Base-by-base conservation (phyloP, 257 asterid genomes). In the Plantago elongata region DNA sequence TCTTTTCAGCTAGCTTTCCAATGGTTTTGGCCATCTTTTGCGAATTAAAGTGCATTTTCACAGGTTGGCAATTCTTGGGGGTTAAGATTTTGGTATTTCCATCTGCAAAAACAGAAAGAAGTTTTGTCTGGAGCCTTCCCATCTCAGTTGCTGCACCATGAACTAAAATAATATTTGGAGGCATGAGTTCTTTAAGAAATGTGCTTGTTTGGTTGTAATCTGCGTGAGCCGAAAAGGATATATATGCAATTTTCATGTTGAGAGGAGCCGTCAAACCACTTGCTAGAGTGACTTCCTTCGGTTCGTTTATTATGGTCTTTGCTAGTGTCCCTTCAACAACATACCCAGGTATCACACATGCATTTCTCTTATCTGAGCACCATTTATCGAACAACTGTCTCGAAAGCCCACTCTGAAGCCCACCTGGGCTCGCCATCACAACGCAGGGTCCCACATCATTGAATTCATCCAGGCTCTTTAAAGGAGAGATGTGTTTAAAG, bases 181-280 rank as follows among this genome's bases (percentile, higher is more conserved):
- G 96, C 95, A 81, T 89, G 44, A 93, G 95, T 84, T 87, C 96
- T 72, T 83, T 72, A 80, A 93, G 73, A 57, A 93, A 93, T 1
- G 95, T 79, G 80, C 99, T 89, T 9, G 99, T 93, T 74, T 93
- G 99, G 27, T 52, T 83, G 67, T 85, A 93, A 66, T 93, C 99
- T 0, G 99, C 99, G 4, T 93, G 99, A 73, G 99, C 99, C 12
- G 96, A 89, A 81, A 89, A 93, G 66, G 97, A 93, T 68, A 93
- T 82, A 58, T 93, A 93, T 75, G 87, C 96, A 27, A 93, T 95
- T 73, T 72, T 79, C 94, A 93, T 89, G 82, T 83, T 79, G 17
- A 89, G 82, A 48, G 97, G 87, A 64, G 94, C 99, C n/a, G 79
- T 77, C 75, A 93, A 69, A 22, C 99, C 99, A 67, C 88, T 90